Evolutionary conservation across 441 rosid species (phyloP), one percentile per base, ranked within the genome.

Genomic region (Eruca vesicaria): DNA sequence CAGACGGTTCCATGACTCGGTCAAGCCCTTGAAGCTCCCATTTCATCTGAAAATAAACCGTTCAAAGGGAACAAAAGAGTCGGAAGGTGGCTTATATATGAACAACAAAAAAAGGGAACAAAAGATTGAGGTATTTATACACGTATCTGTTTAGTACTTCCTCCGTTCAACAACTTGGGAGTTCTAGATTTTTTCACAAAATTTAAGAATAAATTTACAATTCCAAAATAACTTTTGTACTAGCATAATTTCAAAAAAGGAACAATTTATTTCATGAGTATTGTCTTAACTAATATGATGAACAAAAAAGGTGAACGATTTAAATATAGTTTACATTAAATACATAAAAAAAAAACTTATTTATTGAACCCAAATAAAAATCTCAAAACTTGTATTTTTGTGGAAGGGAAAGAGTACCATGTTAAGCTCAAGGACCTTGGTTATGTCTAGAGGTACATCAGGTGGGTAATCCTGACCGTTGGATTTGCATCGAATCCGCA

Each of bases 21-120:
- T 89, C 89, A 59, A 96, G 94, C 71, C 97, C 98, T 79, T 80
- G 78, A 67, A 95, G 97, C 85, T 91, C 89, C 98, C 99, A 95
- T 78, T 89, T 88, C 18, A 77, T 83, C 97, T 93, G 82, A 68
- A 81, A 69, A 71, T 21, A 41, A 2, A 64, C 21, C n/a, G 21
- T 28, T 19, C 18, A 16, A 10, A n/a, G 5, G 16, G 16, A 56
- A 57, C 61, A 14, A 52, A 61, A 15, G 2, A 66, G 43, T 31
- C n/a, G n/a, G n/a, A n/a, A n/a, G n/a, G n/a, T n/a, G n/a, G n/a
- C n/a, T n/a, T n/a, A n/a, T n/a, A n/a, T n/a, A n/a, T n/a, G n/a
- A n/a, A n/a, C n/a, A n/a, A n/a, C n/a, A n/a, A n/a, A n/a, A n/a
- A 16, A 10, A n/a, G 5, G 16, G 16, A 56, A 57, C 61, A 14